Base-by-base conservation (phyloP, 139 green algal species). In the Parachlorella kessleri region DNA sequence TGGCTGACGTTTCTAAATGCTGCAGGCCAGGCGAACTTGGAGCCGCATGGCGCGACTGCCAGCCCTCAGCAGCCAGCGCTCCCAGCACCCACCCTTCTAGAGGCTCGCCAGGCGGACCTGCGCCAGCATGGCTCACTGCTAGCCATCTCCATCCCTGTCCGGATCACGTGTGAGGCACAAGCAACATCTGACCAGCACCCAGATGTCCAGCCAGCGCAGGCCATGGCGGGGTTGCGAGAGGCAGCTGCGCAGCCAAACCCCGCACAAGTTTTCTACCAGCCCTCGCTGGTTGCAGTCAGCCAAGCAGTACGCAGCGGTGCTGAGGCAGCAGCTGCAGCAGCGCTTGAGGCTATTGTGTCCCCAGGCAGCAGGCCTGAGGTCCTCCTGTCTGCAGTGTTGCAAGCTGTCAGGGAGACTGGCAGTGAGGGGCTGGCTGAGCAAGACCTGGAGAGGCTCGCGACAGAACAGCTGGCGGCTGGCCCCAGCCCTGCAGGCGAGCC, bases 231-330 rank as follows among this genome's bases (percentile, higher is more conserved):
- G 35, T 14, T 21, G 35, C 14, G 14, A 21, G 14, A 36, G 33
- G 70, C 70, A 59, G 7, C 14, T n/a, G 30, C 3, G 54, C 41
- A 48, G 63, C 36, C 72, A 54, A 4, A 26, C 0, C 26, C 8
- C 32, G 26, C 21, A 21, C 28, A 14, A 33, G 23, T 1, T 28
- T 78, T 82, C 32, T 82, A 53, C 26, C 77, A 82, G 70, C 77
- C 77, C 8, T 75, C 67, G 0, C 41, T 82, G 33, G 77, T 82
- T 30, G 77, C 67, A 1, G 7, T 28, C 42, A 55, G 53, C 48
- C 2, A 5, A 5, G 68, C 76, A 32, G 24, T 30, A 32, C 66
- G 48, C 0, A 4, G 33, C 4, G 41, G 3, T 5, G 77, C 77
- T 18, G 77, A 82, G 40, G 33, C 40, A 7, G 65, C 65, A 26